Base-by-base conservation (phyloP, 768 basidiomycete genomes). In the Lactarius sp. region DNA sequence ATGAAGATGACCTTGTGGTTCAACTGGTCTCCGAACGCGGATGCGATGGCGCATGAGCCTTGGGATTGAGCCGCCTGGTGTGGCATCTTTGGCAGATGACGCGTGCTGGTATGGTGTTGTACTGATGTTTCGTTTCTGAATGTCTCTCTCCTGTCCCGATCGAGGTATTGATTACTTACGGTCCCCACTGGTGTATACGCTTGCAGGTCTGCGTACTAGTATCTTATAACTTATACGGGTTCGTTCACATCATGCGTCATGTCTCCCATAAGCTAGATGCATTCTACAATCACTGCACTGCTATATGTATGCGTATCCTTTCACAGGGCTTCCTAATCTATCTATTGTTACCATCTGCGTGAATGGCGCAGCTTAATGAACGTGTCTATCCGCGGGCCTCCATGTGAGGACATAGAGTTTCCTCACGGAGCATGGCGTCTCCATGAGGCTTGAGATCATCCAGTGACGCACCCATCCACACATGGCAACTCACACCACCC, bases 1-100 rank as follows among this genome's bases (percentile, higher is more conserved):
- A 13, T 60, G 34, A 44, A 60, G 27, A 54, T 65, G 50, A 65
- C 64, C 6, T 2, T 65, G 41, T 56, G 18, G 49, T 51, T 60
- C 14, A 44, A 65, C 20, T 65, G 53, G 54, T 65, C 64, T 31
- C 59, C 39, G 49, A 22, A 65, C 12, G 63, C 59, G 12, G 63
- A 55, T 3, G 39, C 33, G 4, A 39, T 37, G 34, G 59, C 39
- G 13, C 44, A 50, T 14, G 36, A 33, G 3, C 13, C 34, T 14
- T 60, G 59, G 63, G 34, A 14, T 3, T 64, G 31, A 53, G 16
- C 51, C 31, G 37, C 56, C 55, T 33, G 22, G n/a, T 34, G 22
- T 2, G 22, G 13, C 6, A 34, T 13, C 31, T 16, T 4, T 22
- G 42, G 13, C 9, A 0, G 27, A 34, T 36, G 41, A 42, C 13